phyloP scores from a whole-genome alignment of 148 eudicot genomes.

The Amaranthus cruentus region DNA sequence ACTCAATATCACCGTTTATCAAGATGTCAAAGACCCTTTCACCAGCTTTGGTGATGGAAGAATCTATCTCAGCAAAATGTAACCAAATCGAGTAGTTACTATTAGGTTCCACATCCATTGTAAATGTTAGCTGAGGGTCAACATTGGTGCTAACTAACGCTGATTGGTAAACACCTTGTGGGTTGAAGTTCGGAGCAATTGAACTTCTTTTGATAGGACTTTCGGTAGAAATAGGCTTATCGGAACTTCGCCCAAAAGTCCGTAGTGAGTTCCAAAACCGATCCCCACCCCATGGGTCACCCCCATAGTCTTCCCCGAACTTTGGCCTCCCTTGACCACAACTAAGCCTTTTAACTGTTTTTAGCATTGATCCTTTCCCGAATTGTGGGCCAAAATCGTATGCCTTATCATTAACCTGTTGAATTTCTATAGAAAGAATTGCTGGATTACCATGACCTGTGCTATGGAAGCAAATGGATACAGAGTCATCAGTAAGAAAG shows the following conservation, averaged over 20 bases:
- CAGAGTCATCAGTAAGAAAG: conserved; percentile 60
- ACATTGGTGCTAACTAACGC: conserved; percentile 66
- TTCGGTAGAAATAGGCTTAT: conserved; percentile 42
- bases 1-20: conserved; percentile 67
- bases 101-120: conserved; percentile 87
- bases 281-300: conserved; percentile 93
- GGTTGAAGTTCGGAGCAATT: conserved; percentile 71
- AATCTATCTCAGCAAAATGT: conserved; percentile 94
- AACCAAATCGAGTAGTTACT: conserved; percentile 92
- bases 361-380: conserved; percentile 68
- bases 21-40: conserved; percentile 75
- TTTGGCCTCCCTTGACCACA: conserved; percentile 59
- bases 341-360: conserved; percentile 59
- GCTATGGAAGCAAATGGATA: conserved; percentile 88
- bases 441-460: conserved; percentile 99
- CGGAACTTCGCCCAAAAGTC: conserved; percentile 57
- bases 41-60: conserved; percentile 60
- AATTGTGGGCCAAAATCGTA: conserved; percentile 62
- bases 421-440: conserved; percentile 79
- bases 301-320: conserved; percentile 75
- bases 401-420: conserved; percentile 70
- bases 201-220: conserved; percentile 50
- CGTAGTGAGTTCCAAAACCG: conserved; percentile 70
- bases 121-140: conserved; percentile 54
- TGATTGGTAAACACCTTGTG: conserved; percentile 76